These are phyloP conservation scores for Periglandula ipomoeae DNA, from an alignment of 2,329 filamentous ascomycete genomes.

Conservation along the genomic window DNA sequence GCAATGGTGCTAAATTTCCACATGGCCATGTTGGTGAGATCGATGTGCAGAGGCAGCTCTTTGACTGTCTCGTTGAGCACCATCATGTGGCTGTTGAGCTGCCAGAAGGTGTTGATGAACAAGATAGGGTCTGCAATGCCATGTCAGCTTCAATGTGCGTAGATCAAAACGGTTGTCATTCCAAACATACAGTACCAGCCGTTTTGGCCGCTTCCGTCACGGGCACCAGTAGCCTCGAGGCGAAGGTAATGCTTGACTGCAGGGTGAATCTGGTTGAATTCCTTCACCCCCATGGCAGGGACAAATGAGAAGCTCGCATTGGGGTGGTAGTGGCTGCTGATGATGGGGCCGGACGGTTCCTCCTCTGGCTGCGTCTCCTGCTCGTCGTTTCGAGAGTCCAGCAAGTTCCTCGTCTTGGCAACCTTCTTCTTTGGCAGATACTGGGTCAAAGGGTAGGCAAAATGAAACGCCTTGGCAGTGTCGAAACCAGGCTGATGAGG, in stretches of 20 bases:
- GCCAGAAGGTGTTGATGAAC: conserved; percentile 96
- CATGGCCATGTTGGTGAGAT: conserved; percentile 68
- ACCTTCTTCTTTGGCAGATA: conserved; percentile 88
- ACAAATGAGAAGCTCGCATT: conserved; percentile 88
- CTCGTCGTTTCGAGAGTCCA: conserved; percentile 43
- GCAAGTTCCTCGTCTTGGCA: conserved; percentile 76
- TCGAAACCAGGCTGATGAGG: conserved; percentile 66
- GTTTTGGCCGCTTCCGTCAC: conserved; percentile 77
- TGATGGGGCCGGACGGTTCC: conserved; percentile 54
- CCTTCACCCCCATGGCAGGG: conserved; percentile 64
- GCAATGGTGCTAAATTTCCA: conserved; percentile 89
- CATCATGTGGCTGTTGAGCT: conserved; percentile 83
- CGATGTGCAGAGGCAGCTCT: conserved; percentile 71
- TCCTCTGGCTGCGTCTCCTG: conserved; percentile 39
- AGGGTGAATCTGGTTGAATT: conserved; percentile 58
- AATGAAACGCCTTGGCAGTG: conserved; percentile 68
- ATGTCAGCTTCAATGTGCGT: conserved; percentile 11
- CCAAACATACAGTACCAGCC: conserved; percentile 66
- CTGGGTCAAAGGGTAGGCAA: conserved; percentile 76
- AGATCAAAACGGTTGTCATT: background rate
- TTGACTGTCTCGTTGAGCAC: conserved; percentile 84
- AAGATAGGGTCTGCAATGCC: conserved; percentile 57
- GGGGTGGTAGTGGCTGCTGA: conserved; percentile 86
- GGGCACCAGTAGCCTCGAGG: conserved; percentile 69
- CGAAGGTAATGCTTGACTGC: conserved; percentile 69